These are phyloP conservation scores for Apiotrichum porosum DNA, from an alignment of 1,284 basidiomycete genomes.

Conservation along the genomic window DNA sequence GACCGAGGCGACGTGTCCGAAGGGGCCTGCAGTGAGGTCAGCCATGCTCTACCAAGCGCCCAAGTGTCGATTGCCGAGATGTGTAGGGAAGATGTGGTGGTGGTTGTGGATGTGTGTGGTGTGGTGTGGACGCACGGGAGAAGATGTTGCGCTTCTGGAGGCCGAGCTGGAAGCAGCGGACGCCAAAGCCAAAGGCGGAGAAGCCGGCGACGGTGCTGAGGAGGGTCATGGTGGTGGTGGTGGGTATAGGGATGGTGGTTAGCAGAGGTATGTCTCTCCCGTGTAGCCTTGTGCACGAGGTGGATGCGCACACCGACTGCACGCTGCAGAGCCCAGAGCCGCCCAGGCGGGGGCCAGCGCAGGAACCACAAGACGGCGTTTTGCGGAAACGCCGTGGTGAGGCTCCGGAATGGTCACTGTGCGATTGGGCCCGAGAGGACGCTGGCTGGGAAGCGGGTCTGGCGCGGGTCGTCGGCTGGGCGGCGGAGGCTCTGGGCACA, in stretches of 20 bases:
- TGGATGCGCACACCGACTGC: background rate
- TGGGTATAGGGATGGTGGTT: background rate
- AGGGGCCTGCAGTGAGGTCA: slow-evolving; percentile 27
- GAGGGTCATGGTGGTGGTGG: slow-evolving; percentile 38
- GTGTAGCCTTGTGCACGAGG: no score
- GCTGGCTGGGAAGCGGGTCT: background rate
- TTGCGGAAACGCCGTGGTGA: no score
- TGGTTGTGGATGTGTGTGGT: no score
- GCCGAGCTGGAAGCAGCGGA: slow-evolving; percentile 72
- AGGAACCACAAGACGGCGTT: no score
- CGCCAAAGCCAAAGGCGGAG: slow-evolving; percentile 69
- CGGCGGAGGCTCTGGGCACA: no score
- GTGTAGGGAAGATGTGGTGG: no score
- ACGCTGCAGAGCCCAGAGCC: no score
- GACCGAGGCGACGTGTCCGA: slow-evolving; percentile 30
- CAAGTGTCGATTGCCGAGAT: no score
- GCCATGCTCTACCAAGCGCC: no score
- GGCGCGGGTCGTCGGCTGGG: no score
- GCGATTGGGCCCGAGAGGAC: background rate
- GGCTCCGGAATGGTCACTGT: background rate
- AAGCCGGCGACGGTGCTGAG: slow-evolving; percentile 70
- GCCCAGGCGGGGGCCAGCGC: no score
- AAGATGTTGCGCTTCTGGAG: slow-evolving; percentile 56
- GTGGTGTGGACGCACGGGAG: slow-evolving; percentile 29
- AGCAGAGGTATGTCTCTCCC: background rate